A percentile compares a stretch with the other conserved stretches of the same genome.
Evolutionary conservation across 176 grass and related monocot genomes (phyloP).

Genomic region (Puya raimondii): DNA sequence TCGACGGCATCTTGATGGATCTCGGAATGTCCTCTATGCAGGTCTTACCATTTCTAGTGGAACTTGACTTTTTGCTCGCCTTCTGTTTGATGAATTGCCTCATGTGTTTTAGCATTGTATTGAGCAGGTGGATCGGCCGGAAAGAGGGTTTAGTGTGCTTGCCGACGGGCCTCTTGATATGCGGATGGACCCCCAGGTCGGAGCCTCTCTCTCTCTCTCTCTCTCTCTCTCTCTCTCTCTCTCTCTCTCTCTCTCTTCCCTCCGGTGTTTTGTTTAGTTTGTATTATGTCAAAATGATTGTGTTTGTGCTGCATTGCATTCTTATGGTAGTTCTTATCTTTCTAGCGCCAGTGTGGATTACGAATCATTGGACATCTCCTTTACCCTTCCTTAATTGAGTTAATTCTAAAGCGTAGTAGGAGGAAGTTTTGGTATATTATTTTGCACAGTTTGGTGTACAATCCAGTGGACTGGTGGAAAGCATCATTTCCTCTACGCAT

Average conservation of each 20-base stretch:
- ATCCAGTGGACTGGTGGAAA: too few relatives aligned
- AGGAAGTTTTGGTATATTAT: too few relatives aligned
- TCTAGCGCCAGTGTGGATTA: too few relatives aligned
- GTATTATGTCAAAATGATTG: neutral
- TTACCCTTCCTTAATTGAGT: too few relatives aligned
- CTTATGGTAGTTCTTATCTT: too few relatives aligned
- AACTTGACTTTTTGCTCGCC: neutral
- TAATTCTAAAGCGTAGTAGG: too few relatives aligned
- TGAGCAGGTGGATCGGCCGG: slow-evolving; percentile 50
- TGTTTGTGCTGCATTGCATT: neutral
- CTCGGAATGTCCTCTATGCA: slow-evolving; percentile 96
- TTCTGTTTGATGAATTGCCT: slow-evolving; percentile 17
- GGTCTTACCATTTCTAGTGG: slow-evolving; percentile 15
- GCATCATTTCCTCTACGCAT: too few relatives aligned
- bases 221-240: neutral
- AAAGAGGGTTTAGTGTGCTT: slow-evolving; percentile 76
- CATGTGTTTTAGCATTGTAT: neutral
- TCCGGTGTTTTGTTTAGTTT: too few relatives aligned
- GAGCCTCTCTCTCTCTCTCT: neutral
- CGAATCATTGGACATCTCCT: too few relatives aligned
- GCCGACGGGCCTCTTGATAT: slow-evolving; percentile 81
- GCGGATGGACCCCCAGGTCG: slow-evolving; percentile 92
- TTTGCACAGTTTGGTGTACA: too few relatives aligned
- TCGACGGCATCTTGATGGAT: slow-evolving; percentile 74
- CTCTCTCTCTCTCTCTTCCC: too few relatives aligned